Evolutionary conservation across 2,329 filamentous ascomycete species (phyloP), one percentile per base, ranked within the genome.

Genomic region (Sporothrix sp.): DNA sequence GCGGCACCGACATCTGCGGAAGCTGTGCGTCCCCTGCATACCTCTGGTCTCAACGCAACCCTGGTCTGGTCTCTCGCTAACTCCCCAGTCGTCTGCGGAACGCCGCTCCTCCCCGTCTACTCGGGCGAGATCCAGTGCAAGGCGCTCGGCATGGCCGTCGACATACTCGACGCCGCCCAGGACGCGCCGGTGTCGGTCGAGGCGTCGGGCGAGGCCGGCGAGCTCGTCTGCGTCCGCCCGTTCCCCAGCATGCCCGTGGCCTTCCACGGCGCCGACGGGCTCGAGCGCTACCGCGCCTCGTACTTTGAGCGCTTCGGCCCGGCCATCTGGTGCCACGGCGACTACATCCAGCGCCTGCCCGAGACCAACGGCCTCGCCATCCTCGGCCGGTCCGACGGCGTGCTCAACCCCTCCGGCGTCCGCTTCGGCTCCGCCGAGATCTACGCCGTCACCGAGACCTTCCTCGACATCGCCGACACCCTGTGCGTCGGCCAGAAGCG

Each of bases 1-100:
- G 72, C 16, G 72, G 71, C 9, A 74, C 72, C 0, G 72, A 75
- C 49, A 65, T 71, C 10, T 68, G 66, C 1, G 70, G 69, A 3
- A 69, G 66, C 2, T 68, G 67, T 53, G 61, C 69, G 66, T 67
- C 7, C 67, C 67, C 0, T 60, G 11, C 10, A 25, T 13, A 11
- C 25, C 11, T 28, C 20, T 11, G 21, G 4, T 11, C 18, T 11
- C 23, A 7, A 3, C 4, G 8, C 4, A 27, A 4, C 30, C 18
- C 25, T 25, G 27, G 8, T 9, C 8, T 27, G 13, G 25, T 13
- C 21, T 27, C 21, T 5, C 8, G 7, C 38, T 42, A 18, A 42
- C 9, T 23, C 2, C 1, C 4, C 27, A 51, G 50, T 56, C 30
- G 47, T 52, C 30, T 43, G 28, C 9, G 54, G 53, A 3, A 51